Evolutionary conservation across 1,284 basidiomycete genomes (phyloP).

Genomic region (Apiotrichum mycotoxinovorans): DNA sequence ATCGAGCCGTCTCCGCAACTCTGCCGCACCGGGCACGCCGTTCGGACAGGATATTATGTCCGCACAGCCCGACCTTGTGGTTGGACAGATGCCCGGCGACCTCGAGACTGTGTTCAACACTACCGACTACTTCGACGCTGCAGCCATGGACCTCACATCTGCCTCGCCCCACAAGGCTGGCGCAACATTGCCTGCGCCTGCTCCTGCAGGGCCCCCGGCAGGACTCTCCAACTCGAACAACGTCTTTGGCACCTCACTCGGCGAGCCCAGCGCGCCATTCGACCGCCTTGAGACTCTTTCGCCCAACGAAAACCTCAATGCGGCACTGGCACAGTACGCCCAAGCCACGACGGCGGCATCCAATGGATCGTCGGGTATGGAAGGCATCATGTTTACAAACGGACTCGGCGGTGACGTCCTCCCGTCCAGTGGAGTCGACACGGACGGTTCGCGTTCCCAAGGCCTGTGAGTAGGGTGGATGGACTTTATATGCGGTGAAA

Average conservation of each 20-base stretch:
- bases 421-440: not conserved
- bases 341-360: not conserved
- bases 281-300: constrained; percentile 37
- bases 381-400: constrained; percentile 15
- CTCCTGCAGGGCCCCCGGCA: not conserved
- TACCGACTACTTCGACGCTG: constrained; percentile 42
- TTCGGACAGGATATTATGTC: constrained; percentile 31
- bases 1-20: constrained; percentile 48
- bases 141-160: constrained; percentile 22
- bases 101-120: constrained; percentile 47
- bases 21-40: constrained; percentile 48
- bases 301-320: constrained; percentile 23
- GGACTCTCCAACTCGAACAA: not conserved
- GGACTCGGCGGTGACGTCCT: constrained; percentile 1
- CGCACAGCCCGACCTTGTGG: constrained; percentile 20
- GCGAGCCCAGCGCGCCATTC: constrained; percentile 32
- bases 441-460: not conserved
- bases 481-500: not conserved
- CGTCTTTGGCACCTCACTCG: constrained; percentile 19
- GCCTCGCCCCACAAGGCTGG: constrained; percentile 9
- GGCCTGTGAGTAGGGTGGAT: constrained; percentile 6
- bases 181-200: not conserved
- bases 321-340: constrained; percentile 15
- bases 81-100: constrained; percentile 24
- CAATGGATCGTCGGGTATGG: constrained; percentile 8